Evolutionary conservation across 2,329 filamentous ascomycete species (phyloP).

Genomic region (Neonectria coccinea): DNA sequence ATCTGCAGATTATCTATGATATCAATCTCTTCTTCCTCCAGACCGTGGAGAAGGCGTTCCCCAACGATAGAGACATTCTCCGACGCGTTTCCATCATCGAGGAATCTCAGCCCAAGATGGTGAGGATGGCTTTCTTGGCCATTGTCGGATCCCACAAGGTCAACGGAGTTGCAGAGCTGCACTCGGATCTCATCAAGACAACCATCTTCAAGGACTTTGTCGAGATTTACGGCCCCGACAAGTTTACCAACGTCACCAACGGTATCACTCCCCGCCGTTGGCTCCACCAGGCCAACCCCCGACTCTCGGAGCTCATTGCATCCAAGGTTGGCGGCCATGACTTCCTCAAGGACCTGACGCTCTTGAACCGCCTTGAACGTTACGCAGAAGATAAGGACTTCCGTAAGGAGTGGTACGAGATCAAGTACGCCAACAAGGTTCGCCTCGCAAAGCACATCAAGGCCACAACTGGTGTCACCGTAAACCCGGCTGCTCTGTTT

Average conservation of each 20-base stretch:
- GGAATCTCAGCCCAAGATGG: slow-evolving; percentile 96
- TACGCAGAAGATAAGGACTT: slow-evolving; percentile 88
- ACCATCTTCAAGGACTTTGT: slow-evolving; percentile 99
- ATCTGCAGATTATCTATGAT: slow-evolving; percentile 97
- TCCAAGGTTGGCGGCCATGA: slow-evolving; percentile 85
- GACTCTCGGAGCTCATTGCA: slow-evolving; percentile 90
- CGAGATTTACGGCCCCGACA: slow-evolving; percentile 91
- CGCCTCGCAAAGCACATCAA: slow-evolving; percentile 93
- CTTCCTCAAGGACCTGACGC: slow-evolving; percentile 91
- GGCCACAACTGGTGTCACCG: slow-evolving; percentile 78
- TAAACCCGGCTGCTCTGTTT: slow-evolving; percentile 90
- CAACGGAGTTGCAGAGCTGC: slow-evolving; percentile 96
- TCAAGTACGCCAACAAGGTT: slow-evolving; percentile 97
- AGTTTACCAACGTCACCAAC: slow-evolving; percentile 99
- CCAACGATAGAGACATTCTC: slow-evolving; percentile 88
- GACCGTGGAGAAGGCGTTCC: slow-evolving; percentile 88
- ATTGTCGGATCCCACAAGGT: slow-evolving; percentile 99
- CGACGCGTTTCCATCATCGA: slow-evolving; percentile 95
- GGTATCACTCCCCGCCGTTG: slow-evolving; percentile 96
- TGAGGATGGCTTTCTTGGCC: slow-evolving; percentile 95
- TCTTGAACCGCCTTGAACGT: slow-evolving; percentile 87
- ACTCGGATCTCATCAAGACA: slow-evolving; percentile 97
- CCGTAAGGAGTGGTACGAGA: slow-evolving; percentile 93
- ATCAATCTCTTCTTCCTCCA: slow-evolving; percentile 97
- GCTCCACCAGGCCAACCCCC: slow-evolving; percentile 97